Evolutionary conservation across 2,329 filamentous ascomycete genomes (phyloP).

Genomic region (Huntiella abstrusa): DNA sequence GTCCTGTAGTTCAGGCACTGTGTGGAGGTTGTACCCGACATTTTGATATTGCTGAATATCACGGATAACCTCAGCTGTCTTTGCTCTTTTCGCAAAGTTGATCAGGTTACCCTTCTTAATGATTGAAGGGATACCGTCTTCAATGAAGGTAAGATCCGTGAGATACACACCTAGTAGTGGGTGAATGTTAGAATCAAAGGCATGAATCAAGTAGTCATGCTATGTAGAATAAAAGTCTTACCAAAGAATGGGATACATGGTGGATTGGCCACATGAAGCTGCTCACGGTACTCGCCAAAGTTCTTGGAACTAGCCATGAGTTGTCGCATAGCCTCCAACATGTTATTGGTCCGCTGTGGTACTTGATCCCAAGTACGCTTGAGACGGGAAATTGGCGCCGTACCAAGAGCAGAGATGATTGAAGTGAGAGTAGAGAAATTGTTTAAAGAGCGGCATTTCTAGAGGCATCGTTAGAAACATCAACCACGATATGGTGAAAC

Average conservation of each 20-base stretch:
- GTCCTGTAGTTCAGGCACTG: slow-evolving; percentile 81
- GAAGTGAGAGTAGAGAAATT: slow-evolving; percentile 96
- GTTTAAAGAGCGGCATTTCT: slow-evolving; percentile 88
- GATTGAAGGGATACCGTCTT: slow-evolving; percentile 90
- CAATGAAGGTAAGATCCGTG: slow-evolving; percentile 94
- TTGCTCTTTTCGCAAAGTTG: slow-evolving; percentile 95
- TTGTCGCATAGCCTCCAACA: slow-evolving; percentile 77
- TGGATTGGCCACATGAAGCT: slow-evolving; percentile 78
- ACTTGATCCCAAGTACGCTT: slow-evolving; percentile 91
- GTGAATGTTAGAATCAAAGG: neutral
- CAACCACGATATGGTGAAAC: neutral
- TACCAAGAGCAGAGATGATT: slow-evolving; percentile 88
- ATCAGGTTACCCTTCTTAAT: slow-evolving; percentile 94
- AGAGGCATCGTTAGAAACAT: neutral
- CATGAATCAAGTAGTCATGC: neutral
- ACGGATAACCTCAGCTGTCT: slow-evolving; percentile 94
- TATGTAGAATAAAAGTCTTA: slow-evolving; percentile 20
- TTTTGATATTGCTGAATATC: slow-evolving; percentile 99
- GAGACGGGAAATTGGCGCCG: slow-evolving; percentile 83
- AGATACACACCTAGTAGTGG: slow-evolving; percentile 63
- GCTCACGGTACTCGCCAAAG: slow-evolving; percentile 90
- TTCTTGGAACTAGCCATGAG: slow-evolving; percentile 97
- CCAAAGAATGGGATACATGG: slow-evolving; percentile 98
- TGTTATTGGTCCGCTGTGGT: slow-evolving; percentile 60
- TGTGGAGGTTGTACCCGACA: slow-evolving; percentile 79